Base-by-base conservation (phyloP, 2,329 filamentous ascomycete species). In the Ploettnerulaceae sp. region DNA sequence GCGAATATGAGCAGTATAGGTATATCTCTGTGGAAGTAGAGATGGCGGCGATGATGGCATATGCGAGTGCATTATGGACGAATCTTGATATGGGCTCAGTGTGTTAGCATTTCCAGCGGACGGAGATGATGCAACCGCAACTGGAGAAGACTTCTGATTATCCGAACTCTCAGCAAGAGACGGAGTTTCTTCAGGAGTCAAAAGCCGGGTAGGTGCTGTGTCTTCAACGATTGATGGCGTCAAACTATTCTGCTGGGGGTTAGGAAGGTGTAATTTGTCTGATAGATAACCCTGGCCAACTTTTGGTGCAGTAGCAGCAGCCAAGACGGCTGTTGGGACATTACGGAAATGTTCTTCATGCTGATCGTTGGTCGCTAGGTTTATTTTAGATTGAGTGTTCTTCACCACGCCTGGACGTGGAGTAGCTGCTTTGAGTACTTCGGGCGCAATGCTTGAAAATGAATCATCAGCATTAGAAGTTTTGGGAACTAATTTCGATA, bases 21-120 rank as follows among this genome's bases (percentile, higher is more conserved):
- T 62, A 40, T 57, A 60, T 43, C 55, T 53, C 14, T 53, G 53
- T 25, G 62, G 52, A 17, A 56, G 56, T 39, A 61, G 38, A 18
- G 52, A 53, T 21, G 62, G 62, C 11, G 62, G 62, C 17, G 62
- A 64, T 15, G 62, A 64, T 25, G 48, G 51, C 45, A 64, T 53
- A 0, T 62, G 55, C 3, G 57, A 56, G 35, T 52, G 39, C 26
- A 24, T 24, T 18, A 47, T 37, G 12, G 14, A 36, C 15, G 12
- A 25, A 29, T 45, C 15, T 32, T 34, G 39, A 6, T 4, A 9
- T 32, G 20, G 18, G 3, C 11, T 31, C 17, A 26, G 28, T 17
- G 25, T 15, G 14, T 7, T 6, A 21, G 21, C 12, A 12, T 28
- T 29, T 29, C 18, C 15, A 20, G 26, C 31, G 9, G 15, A 18